Conservation (phyloP, 805 yeast species). For the Blastobotrys americana region DNA sequence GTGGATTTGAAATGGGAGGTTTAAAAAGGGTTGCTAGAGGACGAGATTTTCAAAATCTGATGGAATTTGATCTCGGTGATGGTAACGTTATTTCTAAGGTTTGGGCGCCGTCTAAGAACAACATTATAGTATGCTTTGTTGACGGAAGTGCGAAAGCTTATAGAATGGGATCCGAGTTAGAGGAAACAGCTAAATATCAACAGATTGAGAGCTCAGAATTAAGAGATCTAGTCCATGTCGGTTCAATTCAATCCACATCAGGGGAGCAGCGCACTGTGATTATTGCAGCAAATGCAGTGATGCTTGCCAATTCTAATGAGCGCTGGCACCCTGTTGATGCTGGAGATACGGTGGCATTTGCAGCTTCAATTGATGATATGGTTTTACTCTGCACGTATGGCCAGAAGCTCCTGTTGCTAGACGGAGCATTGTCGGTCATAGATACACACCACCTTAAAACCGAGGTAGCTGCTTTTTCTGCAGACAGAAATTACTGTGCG, state of each 20-base stretch:
- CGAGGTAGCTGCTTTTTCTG: not conserved
- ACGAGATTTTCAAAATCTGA: not conserved
- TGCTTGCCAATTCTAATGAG: not conserved
- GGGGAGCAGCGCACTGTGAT: not conserved
- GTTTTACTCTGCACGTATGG: not conserved
- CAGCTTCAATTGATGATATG: not conserved
- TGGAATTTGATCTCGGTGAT: slow-evolving; percentile 1
- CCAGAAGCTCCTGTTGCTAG: not conserved
- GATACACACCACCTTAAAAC: not conserved
- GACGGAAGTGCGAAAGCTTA: not conserved
- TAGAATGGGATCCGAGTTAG: not conserved
- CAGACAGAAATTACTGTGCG: not conserved
- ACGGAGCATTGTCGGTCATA: not conserved
- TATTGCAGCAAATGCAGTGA: not conserved
- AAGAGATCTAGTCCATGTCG: too few relatives aligned
- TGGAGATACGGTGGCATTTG: not conserved
- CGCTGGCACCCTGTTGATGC: too few relatives aligned
- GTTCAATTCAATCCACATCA: not conserved
- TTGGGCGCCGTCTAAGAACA: not conserved
- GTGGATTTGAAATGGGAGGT: slow-evolving; percentile 7
- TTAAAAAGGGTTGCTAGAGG: slow-evolving; percentile 3
- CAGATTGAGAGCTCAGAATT: too few relatives aligned
- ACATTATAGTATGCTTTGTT: not conserved
- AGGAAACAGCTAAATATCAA: not conserved
- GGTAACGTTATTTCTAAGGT: not conserved